Percentiles rank a stretch among this genome's conserved stretches.
Evolutionary conservation across 306 rosid genomes (phyloP).

Genomic region (Pterocarpus macrocarpus): DNA sequence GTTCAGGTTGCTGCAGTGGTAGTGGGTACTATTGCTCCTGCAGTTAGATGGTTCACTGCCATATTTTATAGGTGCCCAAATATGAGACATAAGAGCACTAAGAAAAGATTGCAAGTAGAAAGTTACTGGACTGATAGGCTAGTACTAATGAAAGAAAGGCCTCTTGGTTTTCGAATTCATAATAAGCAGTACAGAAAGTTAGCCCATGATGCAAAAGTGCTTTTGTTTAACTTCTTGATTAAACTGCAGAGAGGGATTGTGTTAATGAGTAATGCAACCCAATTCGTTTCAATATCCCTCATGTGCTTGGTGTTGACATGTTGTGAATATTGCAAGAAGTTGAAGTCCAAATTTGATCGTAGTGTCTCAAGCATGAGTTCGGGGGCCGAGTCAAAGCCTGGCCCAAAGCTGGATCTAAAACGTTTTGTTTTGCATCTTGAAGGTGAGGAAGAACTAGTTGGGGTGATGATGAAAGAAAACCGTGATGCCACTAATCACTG

Average conservation of each 20-base stretch:
- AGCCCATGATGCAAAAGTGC: conserved; percentile 59
- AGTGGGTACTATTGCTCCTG: conserved; percentile 84
- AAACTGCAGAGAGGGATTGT: conserved; percentile 70
- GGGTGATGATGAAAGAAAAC: conserved; percentile 64
- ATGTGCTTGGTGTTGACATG: conserved; percentile 49
- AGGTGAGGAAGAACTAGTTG: conserved; percentile 82
- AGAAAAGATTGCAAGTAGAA: conserved; percentile 63
- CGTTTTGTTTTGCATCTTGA: conserved; percentile 82
- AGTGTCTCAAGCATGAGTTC: conserved; percentile 41
- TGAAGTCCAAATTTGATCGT: conserved; percentile 42
- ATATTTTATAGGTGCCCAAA: conserved; percentile 68
- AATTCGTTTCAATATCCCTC: conserved; percentile 59
- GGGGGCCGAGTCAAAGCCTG: conserved; percentile 44
- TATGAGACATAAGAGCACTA: conserved; percentile 39
- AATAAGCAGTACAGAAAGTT: conserved; percentile 59
- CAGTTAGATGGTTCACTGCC: conserved; percentile 77
- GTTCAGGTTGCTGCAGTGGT: conserved; percentile 72
- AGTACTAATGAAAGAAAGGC: conserved; percentile 60
- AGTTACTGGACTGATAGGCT: conserved; percentile 71
- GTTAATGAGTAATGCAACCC: conserved; percentile 63
- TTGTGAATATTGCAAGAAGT: conserved; percentile 46
- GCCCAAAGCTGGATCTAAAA: conserved; percentile 59
- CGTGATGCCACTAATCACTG: conserved; percentile 74
- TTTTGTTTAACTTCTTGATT: conserved; percentile 60
- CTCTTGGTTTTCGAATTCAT: conserved; percentile 55